Evolutionary conservation across 2,329 filamentous ascomycete genomes (phyloP).

Genomic region (Exophiala sp.): DNA sequence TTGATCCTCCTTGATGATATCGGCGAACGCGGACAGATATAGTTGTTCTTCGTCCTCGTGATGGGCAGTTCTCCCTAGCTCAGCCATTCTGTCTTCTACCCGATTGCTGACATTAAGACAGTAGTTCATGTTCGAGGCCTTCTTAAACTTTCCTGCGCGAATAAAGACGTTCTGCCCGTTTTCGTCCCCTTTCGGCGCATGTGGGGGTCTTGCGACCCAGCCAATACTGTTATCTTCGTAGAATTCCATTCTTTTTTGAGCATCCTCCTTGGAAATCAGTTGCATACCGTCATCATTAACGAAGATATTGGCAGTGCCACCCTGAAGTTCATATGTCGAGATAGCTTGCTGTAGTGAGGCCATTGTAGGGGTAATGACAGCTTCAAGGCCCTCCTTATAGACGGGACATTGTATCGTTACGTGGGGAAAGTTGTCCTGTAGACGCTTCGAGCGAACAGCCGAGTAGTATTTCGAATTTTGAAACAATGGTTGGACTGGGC

Average conservation of each 20-base stretch:
- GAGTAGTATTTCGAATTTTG: constrained; percentile 44
- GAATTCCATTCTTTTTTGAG: constrained; percentile 42
- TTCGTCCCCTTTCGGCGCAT: constrained; percentile 55
- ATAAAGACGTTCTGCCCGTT: constrained; percentile 32
- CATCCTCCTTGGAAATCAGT: constrained; percentile 39
- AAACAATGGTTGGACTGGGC: constrained; percentile 1
- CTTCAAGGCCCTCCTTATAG: constrained; percentile 73
- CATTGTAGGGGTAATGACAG: constrained; percentile 57
- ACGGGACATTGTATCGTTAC: constrained; percentile 78
- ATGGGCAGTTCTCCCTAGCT: constrained; percentile 12
- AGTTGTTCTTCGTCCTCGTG: constrained; percentile 38
- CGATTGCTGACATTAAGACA: constrained; percentile 56
- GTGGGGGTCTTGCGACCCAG: constrained; percentile 45
- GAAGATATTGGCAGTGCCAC: constrained; percentile 35
- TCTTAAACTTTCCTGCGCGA: constrained; percentile 63
- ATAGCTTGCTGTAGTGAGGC: constrained; percentile 53
- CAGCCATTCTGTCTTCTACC: constrained; percentile 54
- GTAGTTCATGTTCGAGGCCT: constrained; percentile 72
- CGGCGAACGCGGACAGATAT: constrained; percentile 47
- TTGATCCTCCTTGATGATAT: constrained; percentile 50
- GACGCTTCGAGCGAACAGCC: constrained; percentile 29
- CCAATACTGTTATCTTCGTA: constrained; percentile 48
- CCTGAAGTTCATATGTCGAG: constrained; percentile 56
- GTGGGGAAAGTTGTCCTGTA: constrained; percentile 34
- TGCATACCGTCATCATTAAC: constrained; percentile 40